phyloP scores from a whole-genome alignment of 257 asterid genomes.

The Rhazya stricta region DNA sequence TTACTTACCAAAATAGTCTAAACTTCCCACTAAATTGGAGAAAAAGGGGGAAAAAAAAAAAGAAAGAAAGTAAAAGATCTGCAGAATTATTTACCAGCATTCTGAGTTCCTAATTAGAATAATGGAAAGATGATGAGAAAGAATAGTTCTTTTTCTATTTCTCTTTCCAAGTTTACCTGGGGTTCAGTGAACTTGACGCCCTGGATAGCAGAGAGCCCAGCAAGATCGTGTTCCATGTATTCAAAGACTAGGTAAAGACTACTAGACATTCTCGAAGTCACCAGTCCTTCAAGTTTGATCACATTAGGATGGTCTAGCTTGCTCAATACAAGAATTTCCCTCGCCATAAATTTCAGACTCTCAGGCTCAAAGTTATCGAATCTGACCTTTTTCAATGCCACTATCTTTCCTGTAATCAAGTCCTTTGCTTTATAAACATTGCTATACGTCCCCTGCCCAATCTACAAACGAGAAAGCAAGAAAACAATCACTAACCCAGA shows the following conservation, averaged over 20 bases:
- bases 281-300: constrained; percentile 85
- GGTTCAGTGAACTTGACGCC: constrained; percentile 61
- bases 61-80: no score
- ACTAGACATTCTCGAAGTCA: constrained; percentile 77
- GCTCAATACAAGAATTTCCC: constrained; percentile 69
- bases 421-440: constrained; percentile 89
- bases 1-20: not conserved
- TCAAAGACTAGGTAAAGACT: constrained; percentile 87
- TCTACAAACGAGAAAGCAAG: constrained; percentile 35
- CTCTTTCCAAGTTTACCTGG: constrained; percentile 44
- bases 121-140: not conserved
- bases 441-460: constrained; percentile 96
- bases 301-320: constrained; percentile 83
- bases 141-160: not conserved
- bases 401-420: constrained; percentile 75
- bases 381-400: constrained; percentile 88
- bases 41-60: not conserved
- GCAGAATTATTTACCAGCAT: not conserved
- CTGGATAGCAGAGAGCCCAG: constrained; percentile 77
- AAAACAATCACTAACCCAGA: not conserved
- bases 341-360: constrained; percentile 75
- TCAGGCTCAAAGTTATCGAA: constrained; percentile 75
- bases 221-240: constrained; percentile 97
- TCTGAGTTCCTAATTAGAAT: not conserved
- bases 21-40: not conserved